A percentile compares a stretch with the other conserved stretches of the same genome.
Evolutionary conservation across 2,329 filamentous ascomycete genomes (phyloP).

Genomic region (Penicillium psychrosexuale): DNA sequence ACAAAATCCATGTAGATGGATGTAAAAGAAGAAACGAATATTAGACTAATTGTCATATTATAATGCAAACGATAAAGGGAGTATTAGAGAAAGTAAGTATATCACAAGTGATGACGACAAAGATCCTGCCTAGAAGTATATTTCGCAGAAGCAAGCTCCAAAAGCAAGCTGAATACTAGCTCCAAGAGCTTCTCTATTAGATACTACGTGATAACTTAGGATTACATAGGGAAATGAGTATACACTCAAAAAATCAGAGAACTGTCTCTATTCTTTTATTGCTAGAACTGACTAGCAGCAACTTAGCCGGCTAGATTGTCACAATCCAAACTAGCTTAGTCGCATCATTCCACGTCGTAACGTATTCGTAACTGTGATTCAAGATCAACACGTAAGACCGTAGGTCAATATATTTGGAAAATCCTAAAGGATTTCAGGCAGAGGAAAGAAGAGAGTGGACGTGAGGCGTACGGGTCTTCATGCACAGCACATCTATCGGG

Average conservation of each 20-base stretch:
- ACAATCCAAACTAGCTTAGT: constrained; percentile 1
- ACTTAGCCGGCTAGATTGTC: constrained; percentile 5
- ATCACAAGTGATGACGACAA: no score
- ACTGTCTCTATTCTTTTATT: constrained; percentile 14
- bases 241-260: constrained; percentile 5
- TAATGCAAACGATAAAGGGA: no score
- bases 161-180: no score
- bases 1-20: not conserved
- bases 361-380: constrained; percentile 26
- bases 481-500: constrained; percentile 13
- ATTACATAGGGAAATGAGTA: not conserved
- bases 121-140: no score
- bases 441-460: constrained; percentile 9
- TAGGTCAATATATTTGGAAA: constrained; percentile 16
- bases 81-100: no score
- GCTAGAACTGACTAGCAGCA: constrained; percentile 21
- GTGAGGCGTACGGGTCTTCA: constrained; percentile 4
- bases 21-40: not conserved
- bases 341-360: constrained; percentile 27
- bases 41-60: no score
- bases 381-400: constrained; percentile 25
- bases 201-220: not conserved
- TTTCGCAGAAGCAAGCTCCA: no score
- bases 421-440: constrained; percentile 8
- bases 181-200: no score